phyloP scores from a whole-genome alignment of 2,329 filamentous ascomycete genomes.

The Cordyceps cicadae region DNA sequence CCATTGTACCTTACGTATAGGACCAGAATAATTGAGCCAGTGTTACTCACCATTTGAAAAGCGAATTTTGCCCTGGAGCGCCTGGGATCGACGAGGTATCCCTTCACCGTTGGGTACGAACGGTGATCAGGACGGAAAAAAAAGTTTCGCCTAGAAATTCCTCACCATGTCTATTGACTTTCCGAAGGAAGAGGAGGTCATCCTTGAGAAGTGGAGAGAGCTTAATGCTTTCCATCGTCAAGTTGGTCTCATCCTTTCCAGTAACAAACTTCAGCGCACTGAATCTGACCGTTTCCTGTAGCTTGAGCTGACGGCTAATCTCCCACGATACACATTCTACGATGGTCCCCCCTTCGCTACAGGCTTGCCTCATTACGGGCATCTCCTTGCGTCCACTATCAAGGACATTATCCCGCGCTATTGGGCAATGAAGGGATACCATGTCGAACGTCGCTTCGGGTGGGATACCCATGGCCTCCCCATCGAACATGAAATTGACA shows the following conservation, averaged over 20 bases:
- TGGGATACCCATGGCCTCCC: slow-evolving; percentile 94
- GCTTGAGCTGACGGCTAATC: slow-evolving; percentile 72
- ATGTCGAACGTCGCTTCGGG: slow-evolving; percentile 86
- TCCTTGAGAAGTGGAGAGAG: slow-evolving; percentile 81
- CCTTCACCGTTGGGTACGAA: neutral
- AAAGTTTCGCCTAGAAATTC: neutral
- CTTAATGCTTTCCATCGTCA: slow-evolving; percentile 86
- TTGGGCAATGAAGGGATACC: slow-evolving; percentile 93
- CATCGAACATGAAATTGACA: slow-evolving; percentile 96
- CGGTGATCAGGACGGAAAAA: neutral
- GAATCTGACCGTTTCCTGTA: slow-evolving; percentile 20
- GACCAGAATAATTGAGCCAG: neutral
- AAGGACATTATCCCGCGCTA: slow-evolving; percentile 96
- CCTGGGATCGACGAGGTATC: neutral
- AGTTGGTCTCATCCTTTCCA: slow-evolving; percentile 32
- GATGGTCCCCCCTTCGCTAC: slow-evolving; percentile 78
- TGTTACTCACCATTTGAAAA: neutral
- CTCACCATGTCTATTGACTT: slow-evolving; percentile 77
- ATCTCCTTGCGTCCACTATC: slow-evolving; percentile 84
- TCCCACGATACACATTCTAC: slow-evolving; percentile 88
- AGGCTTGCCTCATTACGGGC: slow-evolving; percentile 57
- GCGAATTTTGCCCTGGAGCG: neutral
- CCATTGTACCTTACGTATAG: neutral
- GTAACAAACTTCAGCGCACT: neutral
- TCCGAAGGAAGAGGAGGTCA: slow-evolving; percentile 78